phyloP scores from a whole-genome alignment of 192 early-diverging fungal species.

The Funneliformis mosseae region DNA sequence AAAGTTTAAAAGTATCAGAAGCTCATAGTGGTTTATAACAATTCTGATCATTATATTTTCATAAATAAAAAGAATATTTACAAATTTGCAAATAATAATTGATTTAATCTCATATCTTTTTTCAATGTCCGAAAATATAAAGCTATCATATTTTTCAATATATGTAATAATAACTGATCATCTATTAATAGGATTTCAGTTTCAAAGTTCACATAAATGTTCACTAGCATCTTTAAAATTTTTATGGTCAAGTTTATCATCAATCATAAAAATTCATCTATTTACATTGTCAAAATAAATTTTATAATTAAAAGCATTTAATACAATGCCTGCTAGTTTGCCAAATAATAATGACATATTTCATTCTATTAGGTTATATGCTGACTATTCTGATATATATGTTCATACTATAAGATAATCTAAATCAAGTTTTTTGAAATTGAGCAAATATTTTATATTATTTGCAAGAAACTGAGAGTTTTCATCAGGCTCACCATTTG shows the following conservation, averaged over 20 bases:
- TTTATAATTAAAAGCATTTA: no score
- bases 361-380: neutral
- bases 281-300: neutral
- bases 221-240: neutral
- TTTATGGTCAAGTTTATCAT: neutral
- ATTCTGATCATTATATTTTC: neutral
- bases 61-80: neutral
- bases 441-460: neutral
- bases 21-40: neutral
- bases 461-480: neutral
- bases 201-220: neutral
- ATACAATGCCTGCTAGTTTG: no score
- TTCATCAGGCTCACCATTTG: neutral
- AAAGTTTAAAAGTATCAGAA: neutral
- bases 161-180: neutral
- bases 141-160: neutral
- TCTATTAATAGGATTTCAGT: neutral
- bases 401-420: slow-evolving; percentile 4
- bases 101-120: neutral
- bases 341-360: neutral
- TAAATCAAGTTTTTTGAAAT: neutral
- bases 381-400: neutral
- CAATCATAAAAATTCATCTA: neutral
- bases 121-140: neutral
- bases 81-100: neutral